These are phyloP conservation scores for sunflower (Helianthus annuus) DNA, from an alignment of 129 eudicot genomes.

Conservation along the genomic window DNA sequence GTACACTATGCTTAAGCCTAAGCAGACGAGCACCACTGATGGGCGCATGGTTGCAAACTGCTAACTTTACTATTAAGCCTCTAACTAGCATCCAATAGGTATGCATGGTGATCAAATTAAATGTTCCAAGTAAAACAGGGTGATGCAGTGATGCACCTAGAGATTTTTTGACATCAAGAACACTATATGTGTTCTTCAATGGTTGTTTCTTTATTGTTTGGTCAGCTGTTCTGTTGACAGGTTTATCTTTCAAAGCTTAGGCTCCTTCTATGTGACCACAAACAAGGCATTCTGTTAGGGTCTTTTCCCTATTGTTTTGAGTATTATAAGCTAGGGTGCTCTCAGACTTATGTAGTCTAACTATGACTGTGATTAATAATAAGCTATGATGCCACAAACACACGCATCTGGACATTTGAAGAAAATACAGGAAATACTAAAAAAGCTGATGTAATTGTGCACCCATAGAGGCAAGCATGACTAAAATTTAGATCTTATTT, in stretches of 20 bases:
- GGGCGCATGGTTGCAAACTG: background rate
- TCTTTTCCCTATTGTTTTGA: too few species aligned
- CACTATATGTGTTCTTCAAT: background rate
- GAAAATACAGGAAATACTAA: background rate
- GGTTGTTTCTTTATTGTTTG: background rate
- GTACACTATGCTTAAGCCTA: background rate
- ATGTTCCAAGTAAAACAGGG: constrained; percentile 2
- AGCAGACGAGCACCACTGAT: background rate
- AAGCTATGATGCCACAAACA: background rate
- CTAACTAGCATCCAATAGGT: background rate
- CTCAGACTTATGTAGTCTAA: background rate
- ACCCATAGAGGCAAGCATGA: constrained; percentile 7
- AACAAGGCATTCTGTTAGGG: background rate
- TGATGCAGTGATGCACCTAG: background rate
- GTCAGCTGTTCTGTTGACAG: background rate
- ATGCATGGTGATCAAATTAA: constrained; percentile 1
- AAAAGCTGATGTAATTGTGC: background rate
- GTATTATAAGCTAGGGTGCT: background rate
- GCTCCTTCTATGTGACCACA: background rate
- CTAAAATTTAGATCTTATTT: constrained; percentile 1
- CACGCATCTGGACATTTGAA: background rate
- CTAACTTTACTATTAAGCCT: constrained; percentile 4
- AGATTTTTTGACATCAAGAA: background rate
- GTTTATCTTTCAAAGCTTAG: background rate
- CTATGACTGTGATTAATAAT: background rate